Percentiles rank a stretch among this genome's conserved stretches.
phyloP scores from a whole-genome alignment of 306 rosid species.

The Cajanus cajan region DNA sequence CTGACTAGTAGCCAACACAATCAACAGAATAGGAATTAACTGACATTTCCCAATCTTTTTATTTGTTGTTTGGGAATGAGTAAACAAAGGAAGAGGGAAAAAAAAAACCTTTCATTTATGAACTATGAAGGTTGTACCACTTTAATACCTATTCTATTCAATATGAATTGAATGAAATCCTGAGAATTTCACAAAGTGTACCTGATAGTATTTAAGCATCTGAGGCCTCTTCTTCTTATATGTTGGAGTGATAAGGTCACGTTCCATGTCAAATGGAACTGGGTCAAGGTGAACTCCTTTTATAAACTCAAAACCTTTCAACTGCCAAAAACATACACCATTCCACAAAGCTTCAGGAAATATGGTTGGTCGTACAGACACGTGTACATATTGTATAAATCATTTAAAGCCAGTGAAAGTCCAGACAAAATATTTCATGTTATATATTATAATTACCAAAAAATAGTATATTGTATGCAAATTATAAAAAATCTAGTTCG shows the following conservation, averaged over 20 bases:
- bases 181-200: slow-evolving; percentile 29
- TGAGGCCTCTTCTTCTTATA: slow-evolving; percentile 96
- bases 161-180: slow-evolving; percentile 8
- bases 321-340: slow-evolving; percentile 51
- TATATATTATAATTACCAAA: background rate
- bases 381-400: background rate
- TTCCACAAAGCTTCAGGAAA: slow-evolving; percentile 34
- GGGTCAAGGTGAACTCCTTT: slow-evolving; percentile 86
- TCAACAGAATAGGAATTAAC: background rate
- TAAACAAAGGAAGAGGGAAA: background rate
- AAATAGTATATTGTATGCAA: background rate
- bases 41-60: background rate
- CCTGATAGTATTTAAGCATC: slow-evolving; percentile 84
- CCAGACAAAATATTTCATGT: background rate
- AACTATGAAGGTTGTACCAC: background rate
- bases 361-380: background rate
- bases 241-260: slow-evolving; percentile 92
- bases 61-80: background rate
- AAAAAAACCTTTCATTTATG: background rate
- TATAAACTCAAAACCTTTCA: slow-evolving; percentile 86
- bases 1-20: background rate
- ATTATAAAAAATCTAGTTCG: background rate
- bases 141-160: background rate
- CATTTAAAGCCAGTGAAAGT: background rate
- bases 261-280: slow-evolving; percentile 85